Conservation (phyloP, 106 monocot species). For the Dendrobium nobile region DNA sequence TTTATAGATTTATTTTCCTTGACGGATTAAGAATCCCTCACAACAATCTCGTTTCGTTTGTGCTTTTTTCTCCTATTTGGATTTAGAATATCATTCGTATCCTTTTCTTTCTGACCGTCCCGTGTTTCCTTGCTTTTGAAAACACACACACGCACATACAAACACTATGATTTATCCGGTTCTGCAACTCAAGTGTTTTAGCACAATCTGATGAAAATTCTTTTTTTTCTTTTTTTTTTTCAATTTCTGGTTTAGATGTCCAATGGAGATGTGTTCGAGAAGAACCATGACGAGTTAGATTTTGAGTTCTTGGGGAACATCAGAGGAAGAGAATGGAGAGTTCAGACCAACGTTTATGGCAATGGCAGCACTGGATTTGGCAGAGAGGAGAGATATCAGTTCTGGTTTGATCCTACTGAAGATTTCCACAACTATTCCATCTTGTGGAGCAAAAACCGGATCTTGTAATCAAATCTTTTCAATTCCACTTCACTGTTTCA, state of each 20-base stretch:
- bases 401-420: conserved; percentile 79
- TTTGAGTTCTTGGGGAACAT: conserved; percentile 72
- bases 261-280: conserved; percentile 67
- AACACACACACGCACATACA: too few species aligned
- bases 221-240: neutral
- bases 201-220: neutral
- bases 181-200: neutral
- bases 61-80: neutral
- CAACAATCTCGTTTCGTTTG: neutral
- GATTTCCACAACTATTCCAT: conserved; percentile 75
- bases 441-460: conserved; percentile 52
- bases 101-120: neutral
- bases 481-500: neutral
- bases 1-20: too few species aligned
- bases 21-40: neutral
- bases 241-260: conserved; percentile 45
- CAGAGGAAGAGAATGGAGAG: conserved; percentile 73
- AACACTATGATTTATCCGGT: too few species aligned
- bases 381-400: conserved; percentile 69
- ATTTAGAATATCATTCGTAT: neutral
- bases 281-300: conserved; percentile 68
- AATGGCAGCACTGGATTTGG: conserved; percentile 77
- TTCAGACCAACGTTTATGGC: conserved; percentile 87
- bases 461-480: conserved; percentile 39
- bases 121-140: neutral